A percentile compares a stretch with the other conserved stretches of the same genome.
Evolutionary conservation across 2,329 filamentous ascomycete species (phyloP).

Genomic region (Ceratocystis alfenasii): DNA sequence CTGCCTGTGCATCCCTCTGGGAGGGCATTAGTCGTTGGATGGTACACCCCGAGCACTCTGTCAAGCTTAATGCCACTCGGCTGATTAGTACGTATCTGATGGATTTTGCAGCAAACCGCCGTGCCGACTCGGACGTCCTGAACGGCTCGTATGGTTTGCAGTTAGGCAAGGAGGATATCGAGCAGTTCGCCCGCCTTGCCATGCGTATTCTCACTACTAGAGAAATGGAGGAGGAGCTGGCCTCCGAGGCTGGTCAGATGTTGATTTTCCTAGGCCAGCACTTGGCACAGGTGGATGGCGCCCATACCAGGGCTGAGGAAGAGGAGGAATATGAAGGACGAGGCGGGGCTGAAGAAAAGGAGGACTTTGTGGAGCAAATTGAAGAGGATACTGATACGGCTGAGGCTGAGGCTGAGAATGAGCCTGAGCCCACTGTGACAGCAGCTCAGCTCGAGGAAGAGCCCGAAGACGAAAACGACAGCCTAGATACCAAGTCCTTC

Average conservation of each 20-base stretch:
- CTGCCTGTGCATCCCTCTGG: conserved; percentile 57
- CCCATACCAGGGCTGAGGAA: conserved; percentile 30
- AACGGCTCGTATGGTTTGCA: conserved; percentile 58
- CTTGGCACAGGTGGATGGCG: conserved; percentile 29
- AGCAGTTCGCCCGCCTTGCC: conserved; percentile 41
- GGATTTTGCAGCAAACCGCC: conserved; percentile 51
- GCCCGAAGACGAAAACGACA: conserved; percentile 19
- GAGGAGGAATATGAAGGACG: conserved; percentile 34
- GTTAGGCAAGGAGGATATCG: conserved; percentile 53
- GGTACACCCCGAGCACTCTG: conserved; percentile 56
- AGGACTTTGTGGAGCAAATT: conserved; percentile 31
- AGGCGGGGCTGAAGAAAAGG: conserved; percentile 28
- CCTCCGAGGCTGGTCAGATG: conserved; percentile 66
- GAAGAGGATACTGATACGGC: conserved; percentile 26
- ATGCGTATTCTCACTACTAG: conserved; percentile 46
- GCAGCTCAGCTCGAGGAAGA: conserved; percentile 7
- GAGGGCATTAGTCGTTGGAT: conserved; percentile 53
- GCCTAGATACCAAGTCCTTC: conserved; percentile 24
- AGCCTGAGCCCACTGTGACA: conserved; percentile 29
- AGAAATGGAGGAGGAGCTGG: conserved; percentile 61
- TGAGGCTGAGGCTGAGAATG: conserved; percentile 32
- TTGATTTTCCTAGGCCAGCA: conserved; percentile 65
- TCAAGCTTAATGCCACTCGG: conserved; percentile 65
- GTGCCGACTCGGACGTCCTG: conserved; percentile 43
- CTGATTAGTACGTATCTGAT: conserved; percentile 67